Percentiles rank a stretch among this genome's conserved stretches.
Evolutionary conservation across 192 early-diverging fungal genomes (phyloP).

Genomic region (Coemansia sp.): DNA sequence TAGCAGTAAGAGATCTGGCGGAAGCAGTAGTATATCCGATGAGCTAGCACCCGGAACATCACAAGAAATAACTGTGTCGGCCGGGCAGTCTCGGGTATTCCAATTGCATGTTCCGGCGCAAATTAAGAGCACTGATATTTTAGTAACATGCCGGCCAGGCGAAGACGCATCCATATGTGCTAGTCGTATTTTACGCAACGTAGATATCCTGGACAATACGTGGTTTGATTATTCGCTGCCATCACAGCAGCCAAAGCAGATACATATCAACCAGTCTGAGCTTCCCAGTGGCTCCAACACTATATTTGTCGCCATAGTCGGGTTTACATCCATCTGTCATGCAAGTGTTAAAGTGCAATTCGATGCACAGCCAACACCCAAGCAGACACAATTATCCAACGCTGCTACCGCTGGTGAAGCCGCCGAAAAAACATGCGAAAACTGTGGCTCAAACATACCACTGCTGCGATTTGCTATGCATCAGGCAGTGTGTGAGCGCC

Average conservation of each 20-base stretch:
- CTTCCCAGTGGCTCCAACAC: conserved; percentile 14
- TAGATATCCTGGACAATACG: conserved; percentile 20
- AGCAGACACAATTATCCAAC: not conserved
- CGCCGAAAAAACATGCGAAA: conserved; percentile 50
- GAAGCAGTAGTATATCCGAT: conserved; percentile 10
- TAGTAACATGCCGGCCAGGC: conserved; percentile 16
- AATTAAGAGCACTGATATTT: conserved; percentile 4
- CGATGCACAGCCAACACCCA: conserved; percentile 1
- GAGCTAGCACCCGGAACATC: conserved; percentile 11
- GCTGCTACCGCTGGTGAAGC: not conserved
- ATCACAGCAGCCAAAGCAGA: conserved; percentile 24
- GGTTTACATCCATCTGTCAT: conserved; percentile 8
- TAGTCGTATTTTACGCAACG: conserved; percentile 24
- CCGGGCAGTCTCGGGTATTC: conserved; percentile 1
- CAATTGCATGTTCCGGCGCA: conserved; percentile 17
- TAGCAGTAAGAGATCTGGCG: not conserved
- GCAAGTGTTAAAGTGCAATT: conserved; percentile 18
- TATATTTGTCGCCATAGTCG: conserved; percentile 21
- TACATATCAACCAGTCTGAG: conserved; percentile 13
- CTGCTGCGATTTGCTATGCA: conserved; percentile 64
- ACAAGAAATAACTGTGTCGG: not conserved
- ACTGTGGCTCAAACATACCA: conserved; percentile 72
- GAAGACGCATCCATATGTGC: conserved; percentile 42
- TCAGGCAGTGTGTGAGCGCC: conserved; percentile 72
- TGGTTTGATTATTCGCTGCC: conserved; percentile 39